Conservation (phyloP, 345 rosid species). For the Hypericum androsaemum region DNA sequence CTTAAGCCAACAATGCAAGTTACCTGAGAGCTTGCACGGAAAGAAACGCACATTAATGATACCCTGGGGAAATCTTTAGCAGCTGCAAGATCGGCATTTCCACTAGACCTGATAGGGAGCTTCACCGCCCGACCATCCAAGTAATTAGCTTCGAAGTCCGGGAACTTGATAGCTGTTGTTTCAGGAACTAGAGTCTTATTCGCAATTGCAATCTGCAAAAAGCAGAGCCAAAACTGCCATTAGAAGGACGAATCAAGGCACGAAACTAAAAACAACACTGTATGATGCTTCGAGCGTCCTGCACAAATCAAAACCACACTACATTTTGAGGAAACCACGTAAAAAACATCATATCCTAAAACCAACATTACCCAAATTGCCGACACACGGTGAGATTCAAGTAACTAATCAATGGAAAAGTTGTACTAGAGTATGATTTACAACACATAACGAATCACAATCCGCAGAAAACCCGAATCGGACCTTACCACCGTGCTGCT, state of each 20-base stretch:
- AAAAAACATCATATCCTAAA: too few relatives aligned
- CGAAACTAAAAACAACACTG: background rate
- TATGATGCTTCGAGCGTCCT: too few relatives aligned
- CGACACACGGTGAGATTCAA: too few relatives aligned
- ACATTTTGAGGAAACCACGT: too few relatives aligned
- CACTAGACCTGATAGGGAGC: constrained; percentile 43
- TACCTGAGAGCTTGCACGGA: constrained; percentile 86
- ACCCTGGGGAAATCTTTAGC: constrained; percentile 33
- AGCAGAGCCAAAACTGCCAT: background rate
- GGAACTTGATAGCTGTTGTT: constrained; percentile 56
- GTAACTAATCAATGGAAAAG: too few relatives aligned
- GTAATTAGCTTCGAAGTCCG: constrained; percentile 39
- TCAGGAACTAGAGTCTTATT: constrained; percentile 57
- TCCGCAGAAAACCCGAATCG: too few relatives aligned
- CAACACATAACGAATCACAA: too few relatives aligned
- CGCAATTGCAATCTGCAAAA: constrained; percentile 64
- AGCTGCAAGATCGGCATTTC: constrained; percentile 21
- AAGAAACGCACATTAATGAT: constrained; percentile 64
- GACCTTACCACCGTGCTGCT: constrained; percentile 93
- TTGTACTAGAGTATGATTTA: too few relatives aligned
- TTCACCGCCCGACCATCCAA: constrained; percentile 44
- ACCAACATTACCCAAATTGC: too few relatives aligned
- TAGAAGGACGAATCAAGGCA: background rate
- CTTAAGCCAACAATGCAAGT: background rate
- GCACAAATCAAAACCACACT: too few relatives aligned